Percentiles rank a stretch among this genome's conserved stretches.
phyloP scores from a whole-genome alignment of 257 asterid species.

The Solanum sitiens region DNA sequence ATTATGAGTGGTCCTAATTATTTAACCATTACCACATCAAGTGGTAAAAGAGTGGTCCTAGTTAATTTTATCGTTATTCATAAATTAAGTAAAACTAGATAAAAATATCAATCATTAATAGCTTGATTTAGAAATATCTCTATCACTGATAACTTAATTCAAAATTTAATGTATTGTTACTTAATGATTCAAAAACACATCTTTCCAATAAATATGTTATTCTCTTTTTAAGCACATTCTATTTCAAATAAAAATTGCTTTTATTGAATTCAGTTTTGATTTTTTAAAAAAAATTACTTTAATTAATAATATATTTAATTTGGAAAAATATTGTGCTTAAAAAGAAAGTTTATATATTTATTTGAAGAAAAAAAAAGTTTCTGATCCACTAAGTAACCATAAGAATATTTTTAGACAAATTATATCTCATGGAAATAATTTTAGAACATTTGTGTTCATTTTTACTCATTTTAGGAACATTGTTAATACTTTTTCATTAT shows the following conservation, averaged over 20 bases:
- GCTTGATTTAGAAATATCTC: neutral
- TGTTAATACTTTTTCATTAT: neutral
- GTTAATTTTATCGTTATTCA: neutral
- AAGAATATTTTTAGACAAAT: too few relatives aligned
- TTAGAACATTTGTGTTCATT: neutral
- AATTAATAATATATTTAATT: too few relatives aligned
- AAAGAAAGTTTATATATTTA: neutral
- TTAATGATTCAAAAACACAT: neutral
- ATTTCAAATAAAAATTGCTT: neutral
- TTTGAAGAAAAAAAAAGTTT: neutral
- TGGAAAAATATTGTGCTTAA: neutral
- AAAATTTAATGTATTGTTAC: neutral
- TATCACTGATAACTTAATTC: neutral
- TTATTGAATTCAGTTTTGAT: too few relatives aligned
- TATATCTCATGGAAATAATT: neutral
- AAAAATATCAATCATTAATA: too few relatives aligned
- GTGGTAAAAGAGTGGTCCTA: neutral
- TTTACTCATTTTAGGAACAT: too few relatives aligned
- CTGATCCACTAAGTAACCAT: neutral
- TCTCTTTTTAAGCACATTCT: neutral
- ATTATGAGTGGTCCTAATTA: neutral
- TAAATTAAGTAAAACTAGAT: neutral
- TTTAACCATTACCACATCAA: neutral
- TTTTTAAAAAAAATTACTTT: too few relatives aligned
- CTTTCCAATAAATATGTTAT: neutral